These are phyloP conservation scores for Ophiostoma tasmaniense DNA, from an alignment of 2,329 filamentous ascomycete genomes.

Conservation along the genomic window DNA sequence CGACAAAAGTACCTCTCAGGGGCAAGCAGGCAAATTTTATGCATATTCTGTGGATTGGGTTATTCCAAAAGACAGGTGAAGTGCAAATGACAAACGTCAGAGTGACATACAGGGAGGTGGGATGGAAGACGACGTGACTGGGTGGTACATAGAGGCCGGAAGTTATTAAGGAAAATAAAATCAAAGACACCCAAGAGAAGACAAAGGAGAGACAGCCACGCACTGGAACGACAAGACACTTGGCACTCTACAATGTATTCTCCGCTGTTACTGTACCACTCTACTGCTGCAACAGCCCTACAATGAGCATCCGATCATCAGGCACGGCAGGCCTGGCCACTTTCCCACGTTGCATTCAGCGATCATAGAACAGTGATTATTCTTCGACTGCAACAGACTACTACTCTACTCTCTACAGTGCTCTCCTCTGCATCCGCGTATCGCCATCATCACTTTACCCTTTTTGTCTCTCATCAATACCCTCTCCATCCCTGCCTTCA, in stretches of 20 bases:
- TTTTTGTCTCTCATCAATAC: background rate
- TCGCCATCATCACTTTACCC: no score
- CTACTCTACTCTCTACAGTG: background rate
- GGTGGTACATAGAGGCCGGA: background rate
- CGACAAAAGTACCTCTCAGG: slow-evolving; percentile 1
- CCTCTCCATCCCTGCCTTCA: background rate
- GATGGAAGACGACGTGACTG: background rate
- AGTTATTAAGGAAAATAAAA: background rate
- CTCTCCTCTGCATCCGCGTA: background rate
- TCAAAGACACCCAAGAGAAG: background rate
- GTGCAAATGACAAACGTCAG: background rate
- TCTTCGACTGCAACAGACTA: background rate
- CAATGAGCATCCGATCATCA: background rate
- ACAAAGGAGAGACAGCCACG: background rate
- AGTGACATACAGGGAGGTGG: background rate
- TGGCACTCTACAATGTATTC: background rate
- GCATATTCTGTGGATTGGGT: background rate
- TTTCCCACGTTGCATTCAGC: background rate
- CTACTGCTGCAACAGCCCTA: background rate
- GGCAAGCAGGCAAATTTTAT: background rate
- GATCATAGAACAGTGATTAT: background rate
- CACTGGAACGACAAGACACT: background rate
- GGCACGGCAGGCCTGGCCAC: background rate
- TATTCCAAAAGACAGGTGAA: background rate
- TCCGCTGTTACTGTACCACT: background rate